Evolutionary conservation across 163 green algal genomes (phyloP).

Genomic region (Volvox carteri): DNA sequence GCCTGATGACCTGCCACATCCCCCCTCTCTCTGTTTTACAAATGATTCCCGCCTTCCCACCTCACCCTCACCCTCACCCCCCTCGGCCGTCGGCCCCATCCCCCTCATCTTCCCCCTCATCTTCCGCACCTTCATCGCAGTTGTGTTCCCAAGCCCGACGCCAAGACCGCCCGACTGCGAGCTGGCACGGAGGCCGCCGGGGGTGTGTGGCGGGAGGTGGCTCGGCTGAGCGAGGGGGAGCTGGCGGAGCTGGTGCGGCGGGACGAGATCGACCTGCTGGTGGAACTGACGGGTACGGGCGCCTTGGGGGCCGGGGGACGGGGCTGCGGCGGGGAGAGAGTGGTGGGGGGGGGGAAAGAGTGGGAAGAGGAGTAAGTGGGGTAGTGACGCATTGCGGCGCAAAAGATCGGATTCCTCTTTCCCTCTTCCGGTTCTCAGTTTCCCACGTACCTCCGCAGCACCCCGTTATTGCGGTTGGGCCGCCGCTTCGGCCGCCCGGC

Average conservation of each 20-base stretch:
- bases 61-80: no score
- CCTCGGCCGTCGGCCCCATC: no score
- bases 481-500: no score
- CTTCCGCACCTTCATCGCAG: no score
- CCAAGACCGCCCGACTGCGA: slow-evolving; percentile 78
- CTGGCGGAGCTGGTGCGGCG: slow-evolving; percentile 83
- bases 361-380: background rate
- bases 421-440: no score
- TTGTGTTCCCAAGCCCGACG: slow-evolving; percentile 75
- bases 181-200: slow-evolving; percentile 71
- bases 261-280: slow-evolving; percentile 94
- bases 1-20: no score
- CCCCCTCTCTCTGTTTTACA: no score
- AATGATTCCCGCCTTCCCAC: no score
- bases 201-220: slow-evolving; percentile 80
- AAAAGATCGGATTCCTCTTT: no score
- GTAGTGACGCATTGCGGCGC: background rate
- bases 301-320: background rate
- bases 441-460: no score
- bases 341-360: background rate
- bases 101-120: no score
- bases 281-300: slow-evolving; percentile 91
- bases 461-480: no score
- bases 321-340: background rate
- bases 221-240: slow-evolving; percentile 77